phyloP scores from a whole-genome alignment of 805 yeast genomes.

The Peterozyma xylosa region DNA sequence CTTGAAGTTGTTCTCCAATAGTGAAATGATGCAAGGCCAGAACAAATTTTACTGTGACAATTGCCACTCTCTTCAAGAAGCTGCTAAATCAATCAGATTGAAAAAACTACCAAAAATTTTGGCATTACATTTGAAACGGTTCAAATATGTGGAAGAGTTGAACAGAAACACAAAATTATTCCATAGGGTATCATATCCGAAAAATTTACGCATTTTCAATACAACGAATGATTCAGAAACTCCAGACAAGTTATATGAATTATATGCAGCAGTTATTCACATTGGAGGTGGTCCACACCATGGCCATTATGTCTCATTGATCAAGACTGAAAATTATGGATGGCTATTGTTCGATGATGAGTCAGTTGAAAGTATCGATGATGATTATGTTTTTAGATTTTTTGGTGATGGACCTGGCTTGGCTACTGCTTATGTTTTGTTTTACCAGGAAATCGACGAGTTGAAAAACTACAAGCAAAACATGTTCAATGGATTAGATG shows the following conservation, averaged over 20 bases:
- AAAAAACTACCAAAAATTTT: slow-evolving; percentile 70
- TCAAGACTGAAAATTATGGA: slow-evolving; percentile 69
- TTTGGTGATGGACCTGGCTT: slow-evolving; percentile 84
- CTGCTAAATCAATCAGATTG: slow-evolving; percentile 80
- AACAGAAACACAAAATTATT: slow-evolving; percentile 81
- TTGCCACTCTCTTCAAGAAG: slow-evolving; percentile 89
- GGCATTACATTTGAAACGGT: slow-evolving; percentile 82
- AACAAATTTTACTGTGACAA: slow-evolving; percentile 91
- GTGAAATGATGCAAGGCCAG: slow-evolving; percentile 77
- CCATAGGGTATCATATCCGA: slow-evolving; percentile 77
- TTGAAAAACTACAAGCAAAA: slow-evolving; percentile 20
- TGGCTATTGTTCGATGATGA: slow-evolving; percentile 97
- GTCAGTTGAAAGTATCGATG: slow-evolving; percentile 83
- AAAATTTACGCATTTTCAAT: slow-evolving; percentile 59
- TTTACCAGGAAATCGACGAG: slow-evolving; percentile 47
- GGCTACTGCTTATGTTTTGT: slow-evolving; percentile 86
- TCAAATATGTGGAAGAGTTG: slow-evolving; percentile 80
- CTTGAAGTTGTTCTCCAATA: slow-evolving; percentile 72
- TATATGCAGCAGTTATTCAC: slow-evolving; percentile 84
- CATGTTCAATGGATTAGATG: slow-evolving; percentile 22
- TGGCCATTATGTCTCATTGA: slow-evolving; percentile 88
- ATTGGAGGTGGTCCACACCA: slow-evolving; percentile 97
- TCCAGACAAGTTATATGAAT: slow-evolving; percentile 62
- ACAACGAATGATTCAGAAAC: slow-evolving; percentile 49
- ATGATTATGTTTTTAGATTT: slow-evolving; percentile 72